Evolutionary conservation across 2,329 filamentous ascomycete species (phyloP).

Genomic region (Ilyonectria destructans): DNA sequence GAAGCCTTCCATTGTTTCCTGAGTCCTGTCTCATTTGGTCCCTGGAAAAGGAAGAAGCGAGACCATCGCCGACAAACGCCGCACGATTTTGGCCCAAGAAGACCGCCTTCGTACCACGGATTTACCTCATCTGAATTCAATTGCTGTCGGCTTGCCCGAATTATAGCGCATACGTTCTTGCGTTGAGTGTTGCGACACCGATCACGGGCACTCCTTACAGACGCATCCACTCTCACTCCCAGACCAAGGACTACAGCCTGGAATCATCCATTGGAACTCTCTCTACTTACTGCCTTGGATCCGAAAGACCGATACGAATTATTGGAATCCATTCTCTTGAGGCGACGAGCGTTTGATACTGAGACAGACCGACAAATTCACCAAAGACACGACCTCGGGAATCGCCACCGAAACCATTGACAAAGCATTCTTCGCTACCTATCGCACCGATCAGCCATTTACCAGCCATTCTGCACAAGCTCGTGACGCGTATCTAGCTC

Average conservation of each 20-base stretch:
- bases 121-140: constrained; percentile 18
- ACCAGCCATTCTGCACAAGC: constrained; percentile 35
- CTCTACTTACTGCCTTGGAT: constrained; percentile 18
- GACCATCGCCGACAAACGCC: constrained; percentile 27
- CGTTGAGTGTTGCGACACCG: constrained; percentile 28
- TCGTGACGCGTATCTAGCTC: constrained; percentile 42
- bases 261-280: not conserved
- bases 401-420: constrained; percentile 42
- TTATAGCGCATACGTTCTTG: constrained; percentile 34
- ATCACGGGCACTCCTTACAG: constrained; percentile 30
- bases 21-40: constrained; percentile 12
- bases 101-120: constrained; percentile 34
- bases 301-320: constrained; percentile 24
- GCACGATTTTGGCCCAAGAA: constrained; percentile 26
- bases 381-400: constrained; percentile 18
- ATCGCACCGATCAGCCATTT: constrained; percentile 26
- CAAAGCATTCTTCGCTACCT: constrained; percentile 40
- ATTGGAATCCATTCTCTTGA: constrained; percentile 29
- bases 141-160: constrained; percentile 24
- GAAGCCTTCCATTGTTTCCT: constrained; percentile 1
- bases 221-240: constrained; percentile 31
- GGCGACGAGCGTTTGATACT: constrained; percentile 42
- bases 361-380: constrained; percentile 42
- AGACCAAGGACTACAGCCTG: not conserved
- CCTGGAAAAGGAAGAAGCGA: constrained; percentile 27